These are phyloP conservation scores for Microcyclosporella mali DNA, from an alignment of 2,329 filamentous ascomycete species.

Conservation along the genomic window DNA sequence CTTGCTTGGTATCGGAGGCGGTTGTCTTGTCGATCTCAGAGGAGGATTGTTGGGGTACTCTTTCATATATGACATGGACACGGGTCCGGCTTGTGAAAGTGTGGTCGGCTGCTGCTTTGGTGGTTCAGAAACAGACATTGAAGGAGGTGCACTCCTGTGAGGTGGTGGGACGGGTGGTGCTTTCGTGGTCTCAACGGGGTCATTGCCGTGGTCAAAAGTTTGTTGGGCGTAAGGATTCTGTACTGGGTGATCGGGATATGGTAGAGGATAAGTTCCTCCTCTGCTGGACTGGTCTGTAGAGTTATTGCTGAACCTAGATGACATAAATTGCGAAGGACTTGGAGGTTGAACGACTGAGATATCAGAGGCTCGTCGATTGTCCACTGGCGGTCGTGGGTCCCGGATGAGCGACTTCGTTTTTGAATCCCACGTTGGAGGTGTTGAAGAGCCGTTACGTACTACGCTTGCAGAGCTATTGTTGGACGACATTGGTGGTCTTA, in stretches of 20 bases:
- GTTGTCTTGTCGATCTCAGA: conserved; percentile 25
- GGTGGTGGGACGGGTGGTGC: conserved; percentile 24
- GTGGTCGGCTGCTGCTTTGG: conserved; percentile 5
- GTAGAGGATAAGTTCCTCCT: conserved; percentile 17
- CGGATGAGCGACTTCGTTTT: conserved; percentile 29
- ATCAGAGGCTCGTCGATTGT: conserved; percentile 20
- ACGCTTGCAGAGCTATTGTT: conserved; percentile 2
- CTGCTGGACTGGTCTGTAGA: conserved; percentile 15
- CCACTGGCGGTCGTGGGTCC: conserved; percentile 5
- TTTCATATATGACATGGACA: conserved; percentile 40
- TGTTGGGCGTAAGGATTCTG: conserved; percentile 21
- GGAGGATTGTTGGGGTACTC: conserved; percentile 42
- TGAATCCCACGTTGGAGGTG: conserved; percentile 28
- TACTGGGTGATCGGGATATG: conserved; percentile 29
- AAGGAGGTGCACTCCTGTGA: conserved; percentile 11
- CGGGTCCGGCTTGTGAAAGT: conserved; percentile 18
- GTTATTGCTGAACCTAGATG: conserved; percentile 14
- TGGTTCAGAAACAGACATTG: conserved; percentile 1
- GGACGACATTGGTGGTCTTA: conserved; percentile 14
- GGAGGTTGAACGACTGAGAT: conserved; percentile 24
- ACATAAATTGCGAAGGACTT: conserved; percentile 27
- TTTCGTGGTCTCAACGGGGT: conserved; percentile 18
- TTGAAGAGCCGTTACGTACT: neutral
- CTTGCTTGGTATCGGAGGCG: conserved; percentile 21
- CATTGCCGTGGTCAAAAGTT: conserved; percentile 24